Evolutionary conservation across 306 rosid genomes (phyloP).

Genomic region (Rosa lucieae): DNA sequence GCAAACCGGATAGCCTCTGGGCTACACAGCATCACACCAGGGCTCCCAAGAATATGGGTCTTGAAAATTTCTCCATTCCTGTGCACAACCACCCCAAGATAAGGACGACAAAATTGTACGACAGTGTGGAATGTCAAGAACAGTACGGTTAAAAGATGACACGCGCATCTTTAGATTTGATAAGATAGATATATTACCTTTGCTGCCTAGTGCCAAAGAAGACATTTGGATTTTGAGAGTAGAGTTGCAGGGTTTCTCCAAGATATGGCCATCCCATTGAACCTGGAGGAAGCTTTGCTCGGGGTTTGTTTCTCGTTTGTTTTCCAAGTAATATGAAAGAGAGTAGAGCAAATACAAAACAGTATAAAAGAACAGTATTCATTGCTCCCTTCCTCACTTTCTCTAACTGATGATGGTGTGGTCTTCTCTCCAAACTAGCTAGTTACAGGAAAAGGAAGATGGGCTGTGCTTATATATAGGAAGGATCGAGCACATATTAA

Average conservation of each 20-base stretch:
- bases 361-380: neutral
- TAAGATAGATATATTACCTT: neutral
- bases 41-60: slow-evolving; percentile 24
- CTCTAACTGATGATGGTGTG: neutral
- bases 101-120: no score
- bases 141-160: no score
- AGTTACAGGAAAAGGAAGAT: neutral
- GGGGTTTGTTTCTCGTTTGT: slow-evolving; percentile 3
- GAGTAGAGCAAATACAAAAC: neutral
- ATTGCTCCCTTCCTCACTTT: neutral
- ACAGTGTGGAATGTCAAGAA: no score
- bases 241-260: slow-evolving; percentile 30
- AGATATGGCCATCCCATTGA: slow-evolving; percentile 31
- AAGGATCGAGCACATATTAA: neutral
- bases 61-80: slow-evolving; percentile 33
- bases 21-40: slow-evolving; percentile 26
- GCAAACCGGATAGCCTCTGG: slow-evolving; percentile 28
- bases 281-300: slow-evolving; percentile 21
- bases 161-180: no score
- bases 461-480: neutral
- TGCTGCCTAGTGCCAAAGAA: slow-evolving; percentile 23
- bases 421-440: neutral
- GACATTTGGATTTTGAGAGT: slow-evolving; percentile 29
- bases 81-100: no score
- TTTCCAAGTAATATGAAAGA: neutral